These are phyloP conservation scores for Phaeosphaeriaceae sp. DNA, from an alignment of 2,329 filamentous ascomycete genomes.

Conservation along the genomic window DNA sequence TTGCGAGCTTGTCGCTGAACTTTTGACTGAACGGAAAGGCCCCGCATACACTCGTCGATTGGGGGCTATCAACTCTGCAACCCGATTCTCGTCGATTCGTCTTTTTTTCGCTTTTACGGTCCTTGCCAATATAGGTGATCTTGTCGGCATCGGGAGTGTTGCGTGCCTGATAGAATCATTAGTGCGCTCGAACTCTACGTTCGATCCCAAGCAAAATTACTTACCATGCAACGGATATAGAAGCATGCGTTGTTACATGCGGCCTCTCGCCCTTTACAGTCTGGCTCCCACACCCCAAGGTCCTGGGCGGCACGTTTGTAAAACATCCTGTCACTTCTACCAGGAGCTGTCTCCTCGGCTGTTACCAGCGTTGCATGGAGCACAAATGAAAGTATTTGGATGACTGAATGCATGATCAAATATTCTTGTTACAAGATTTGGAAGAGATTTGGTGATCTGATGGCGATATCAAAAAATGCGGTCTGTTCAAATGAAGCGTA, in stretches of 20 bases:
- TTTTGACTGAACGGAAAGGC: constrained; percentile 23
- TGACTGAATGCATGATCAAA: too few relatives aligned
- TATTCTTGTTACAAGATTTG: too few relatives aligned
- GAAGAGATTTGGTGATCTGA: too few relatives aligned
- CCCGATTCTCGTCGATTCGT: constrained; percentile 16
- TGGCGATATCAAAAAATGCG: too few relatives aligned
- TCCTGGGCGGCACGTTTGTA: constrained; percentile 5
- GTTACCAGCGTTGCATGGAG: too few relatives aligned
- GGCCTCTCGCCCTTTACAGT: constrained; percentile 10
- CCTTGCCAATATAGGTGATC: constrained; percentile 14
- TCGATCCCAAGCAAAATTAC: too few relatives aligned
- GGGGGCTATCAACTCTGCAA: constrained; percentile 6
- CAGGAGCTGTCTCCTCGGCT: too few relatives aligned
- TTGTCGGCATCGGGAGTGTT: constrained; percentile 12
- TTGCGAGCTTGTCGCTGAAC: constrained; percentile 8
- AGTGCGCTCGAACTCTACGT: not conserved
- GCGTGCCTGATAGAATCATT: not conserved
- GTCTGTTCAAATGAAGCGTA: too few relatives aligned
- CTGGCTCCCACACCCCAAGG: constrained; percentile 12
- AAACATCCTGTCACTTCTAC: not conserved
- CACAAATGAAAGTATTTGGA: too few relatives aligned
- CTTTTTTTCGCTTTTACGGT: constrained; percentile 3
- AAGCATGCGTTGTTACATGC: constrained; percentile 27
- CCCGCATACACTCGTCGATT: too few relatives aligned
- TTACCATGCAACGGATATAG: constrained; percentile 16